A percentile compares a stretch with the other conserved stretches of the same genome.
Conservation (phyloP, 805 yeast species). For the Suhomyces canberraensis region DNA sequence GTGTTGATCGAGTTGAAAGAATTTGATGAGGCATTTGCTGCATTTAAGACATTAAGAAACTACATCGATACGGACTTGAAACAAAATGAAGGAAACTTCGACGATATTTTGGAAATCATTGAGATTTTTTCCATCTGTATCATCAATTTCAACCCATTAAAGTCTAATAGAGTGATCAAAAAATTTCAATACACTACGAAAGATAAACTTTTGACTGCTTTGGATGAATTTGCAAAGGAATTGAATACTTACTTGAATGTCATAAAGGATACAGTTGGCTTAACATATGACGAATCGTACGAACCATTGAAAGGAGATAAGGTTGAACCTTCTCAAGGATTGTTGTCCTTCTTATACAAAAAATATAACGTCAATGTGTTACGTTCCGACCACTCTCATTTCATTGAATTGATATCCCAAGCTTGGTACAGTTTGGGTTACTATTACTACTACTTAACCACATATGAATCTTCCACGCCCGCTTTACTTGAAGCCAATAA, state of each 20-base stretch:
- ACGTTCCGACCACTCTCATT: slow-evolving; percentile 22
- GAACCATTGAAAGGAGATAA: slow-evolving; percentile 1
- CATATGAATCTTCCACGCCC: slow-evolving; percentile 22
- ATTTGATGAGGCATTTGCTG: slow-evolving; percentile 43
- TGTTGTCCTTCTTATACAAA: slow-evolving; percentile 34
- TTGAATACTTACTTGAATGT: slow-evolving; percentile 24
- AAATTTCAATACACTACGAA: slow-evolving; percentile 24
- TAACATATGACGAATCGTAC: slow-evolving; percentile 26
- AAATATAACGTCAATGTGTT: slow-evolving; percentile 33
- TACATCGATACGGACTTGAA: slow-evolving; percentile 33
- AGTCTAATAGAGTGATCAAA: slow-evolving; percentile 13
- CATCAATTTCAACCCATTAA: slow-evolving; percentile 34
- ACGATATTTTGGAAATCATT: slow-evolving; percentile 32
- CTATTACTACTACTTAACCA: slow-evolving; percentile 25
- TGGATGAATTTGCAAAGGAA: slow-evolving; percentile 15
- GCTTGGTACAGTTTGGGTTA: slow-evolving; percentile 40
- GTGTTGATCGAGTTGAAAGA: slow-evolving; percentile 32
- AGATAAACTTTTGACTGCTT: slow-evolving; percentile 17
- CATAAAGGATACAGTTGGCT: slow-evolving; percentile 20
- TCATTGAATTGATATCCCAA: slow-evolving; percentile 27
- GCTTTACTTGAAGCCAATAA: slow-evolving; percentile 16
- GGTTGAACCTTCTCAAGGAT: neutral
- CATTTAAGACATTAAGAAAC: slow-evolving; percentile 33
- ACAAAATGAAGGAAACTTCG: slow-evolving; percentile 26
- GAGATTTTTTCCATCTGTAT: slow-evolving; percentile 33